Percentiles rank a stretch among this genome's conserved stretches.
phyloP scores from a whole-genome alignment of 805 yeast species.

The Candida coleopterorum region DNA sequence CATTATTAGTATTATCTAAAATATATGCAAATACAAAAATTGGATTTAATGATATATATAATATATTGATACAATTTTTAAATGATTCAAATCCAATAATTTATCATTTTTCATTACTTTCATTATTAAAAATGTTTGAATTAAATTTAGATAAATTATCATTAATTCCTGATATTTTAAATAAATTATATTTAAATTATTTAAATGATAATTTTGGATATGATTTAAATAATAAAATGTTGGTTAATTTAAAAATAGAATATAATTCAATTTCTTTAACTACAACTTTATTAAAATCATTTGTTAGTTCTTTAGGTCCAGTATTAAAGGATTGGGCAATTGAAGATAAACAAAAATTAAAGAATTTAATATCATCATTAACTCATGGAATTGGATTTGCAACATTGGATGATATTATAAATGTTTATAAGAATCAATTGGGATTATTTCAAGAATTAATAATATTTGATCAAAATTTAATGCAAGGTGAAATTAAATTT shows the following conservation, averaged over 20 bases:
- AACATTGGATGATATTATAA: conserved; percentile 22
- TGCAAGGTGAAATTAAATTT: conserved; percentile 28
- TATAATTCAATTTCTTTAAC: conserved; percentile 21
- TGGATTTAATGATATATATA: conserved; percentile 41
- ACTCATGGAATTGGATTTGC: conserved; percentile 29
- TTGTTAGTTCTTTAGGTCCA: conserved; percentile 37
- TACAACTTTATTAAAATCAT: conserved; percentile 23
- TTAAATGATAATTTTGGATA: conserved; percentile 33
- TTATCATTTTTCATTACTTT: conserved; percentile 65
- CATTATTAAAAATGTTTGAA: conserved; percentile 53
- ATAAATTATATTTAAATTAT: conserved; percentile 24
- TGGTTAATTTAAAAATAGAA: conserved; percentile 34
- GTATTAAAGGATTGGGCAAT: conserved; percentile 20
- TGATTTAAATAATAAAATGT: conserved; percentile 27
- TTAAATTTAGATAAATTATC: conserved; percentile 45
- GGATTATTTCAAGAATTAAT: conserved; percentile 32
- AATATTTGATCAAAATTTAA: conserved; percentile 33
- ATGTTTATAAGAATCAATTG: conserved; percentile 21
- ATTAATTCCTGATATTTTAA: conserved; percentile 36
- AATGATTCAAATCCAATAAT: conserved; percentile 84
- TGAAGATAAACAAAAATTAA: conserved; percentile 18
- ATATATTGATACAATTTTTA: conserved; percentile 55
- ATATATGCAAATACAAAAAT: conserved; percentile 23
- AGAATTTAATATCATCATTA: conserved; percentile 23
- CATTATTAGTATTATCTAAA: conserved; percentile 25